Conservation (phyloP, 1,284 basidiomycete genomes). For the Ustilago lituana region DNA sequence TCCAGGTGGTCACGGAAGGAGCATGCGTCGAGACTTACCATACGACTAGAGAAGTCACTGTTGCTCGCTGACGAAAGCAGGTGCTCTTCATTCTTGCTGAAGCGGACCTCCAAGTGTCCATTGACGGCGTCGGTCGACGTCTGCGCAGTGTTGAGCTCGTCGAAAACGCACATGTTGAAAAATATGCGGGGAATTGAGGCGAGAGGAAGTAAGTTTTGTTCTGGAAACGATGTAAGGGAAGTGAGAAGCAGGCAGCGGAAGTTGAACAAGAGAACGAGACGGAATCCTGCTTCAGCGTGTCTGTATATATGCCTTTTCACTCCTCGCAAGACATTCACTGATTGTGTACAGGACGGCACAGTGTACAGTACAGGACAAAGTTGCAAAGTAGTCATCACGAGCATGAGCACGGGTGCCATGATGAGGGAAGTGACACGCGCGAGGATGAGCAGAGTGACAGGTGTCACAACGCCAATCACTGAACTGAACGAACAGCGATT, state of each 20-base stretch:
- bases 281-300: no score
- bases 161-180: conserved; percentile 29
- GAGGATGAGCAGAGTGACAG: conserved; percentile 30
- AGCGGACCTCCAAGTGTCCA: conserved; percentile 16
- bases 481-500: conserved; percentile 8
- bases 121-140: conserved; percentile 5
- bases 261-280: not conserved
- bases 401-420: no score
- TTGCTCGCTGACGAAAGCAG: not conserved
- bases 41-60: conserved; percentile 5
- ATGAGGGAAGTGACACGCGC: conserved; percentile 20
- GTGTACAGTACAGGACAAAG: no score
- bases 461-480: conserved; percentile 24
- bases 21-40: conserved; percentile 12
- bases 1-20: no score
- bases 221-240: not conserved
- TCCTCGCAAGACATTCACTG: no score
- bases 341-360: no score
- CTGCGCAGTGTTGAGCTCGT: conserved; percentile 7
- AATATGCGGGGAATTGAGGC: no score
- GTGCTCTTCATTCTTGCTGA: conserved; percentile 13
- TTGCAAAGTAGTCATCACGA: no score
- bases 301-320: conserved; percentile 7
- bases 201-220: no score
- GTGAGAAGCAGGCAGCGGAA: not conserved